Evolutionary conservation across 257 asterid genomes (phyloP).

Genomic region (Nicotiana tabacum): DNA sequence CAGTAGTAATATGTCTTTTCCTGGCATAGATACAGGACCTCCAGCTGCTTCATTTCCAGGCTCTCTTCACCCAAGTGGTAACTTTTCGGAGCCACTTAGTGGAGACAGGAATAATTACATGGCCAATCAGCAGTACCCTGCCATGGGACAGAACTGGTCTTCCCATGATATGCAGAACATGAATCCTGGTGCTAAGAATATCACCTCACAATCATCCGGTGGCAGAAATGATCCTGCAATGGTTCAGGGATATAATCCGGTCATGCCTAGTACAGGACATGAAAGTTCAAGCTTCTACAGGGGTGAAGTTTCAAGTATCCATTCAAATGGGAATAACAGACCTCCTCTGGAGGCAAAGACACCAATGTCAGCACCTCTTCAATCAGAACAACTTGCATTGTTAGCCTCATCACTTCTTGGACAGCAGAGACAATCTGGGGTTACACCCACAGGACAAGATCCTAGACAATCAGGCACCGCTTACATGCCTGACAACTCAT

Average conservation of each 20-base stretch:
- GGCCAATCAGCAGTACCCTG: constrained; percentile 33
- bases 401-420: constrained; percentile 69
- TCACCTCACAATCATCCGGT: constrained; percentile 25
- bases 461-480: constrained; percentile 34
- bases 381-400: constrained; percentile 67
- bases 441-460: constrained; percentile 30
- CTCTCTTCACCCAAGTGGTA: constrained; percentile 20
- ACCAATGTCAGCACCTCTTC: constrained; percentile 38
- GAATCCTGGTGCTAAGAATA: constrained; percentile 20
- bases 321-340: constrained; percentile 31
- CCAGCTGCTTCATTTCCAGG: constrained; percentile 22
- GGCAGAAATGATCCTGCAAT: constrained; percentile 20
- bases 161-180: constrained; percentile 38
- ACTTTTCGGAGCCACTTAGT: constrained; percentile 18
- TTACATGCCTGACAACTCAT: constrained; percentile 32
- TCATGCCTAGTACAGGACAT: constrained; percentile 12
- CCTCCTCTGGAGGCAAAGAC: constrained; percentile 36
- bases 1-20: constrained; percentile 14
- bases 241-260: constrained; percentile 27
- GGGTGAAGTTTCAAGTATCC: constrained; percentile 16
- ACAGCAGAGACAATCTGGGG: constrained; percentile 53
- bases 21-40: constrained; percentile 25
- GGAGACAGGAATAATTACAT: constrained; percentile 33
- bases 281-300: constrained; percentile 23
- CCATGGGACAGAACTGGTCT: constrained; percentile 39